A percentile compares a stretch with the other conserved stretches of the same genome.
phyloP scores from a whole-genome alignment of 495 filamentous ascomycete genomes.

The Zalerion maritima region DNA sequence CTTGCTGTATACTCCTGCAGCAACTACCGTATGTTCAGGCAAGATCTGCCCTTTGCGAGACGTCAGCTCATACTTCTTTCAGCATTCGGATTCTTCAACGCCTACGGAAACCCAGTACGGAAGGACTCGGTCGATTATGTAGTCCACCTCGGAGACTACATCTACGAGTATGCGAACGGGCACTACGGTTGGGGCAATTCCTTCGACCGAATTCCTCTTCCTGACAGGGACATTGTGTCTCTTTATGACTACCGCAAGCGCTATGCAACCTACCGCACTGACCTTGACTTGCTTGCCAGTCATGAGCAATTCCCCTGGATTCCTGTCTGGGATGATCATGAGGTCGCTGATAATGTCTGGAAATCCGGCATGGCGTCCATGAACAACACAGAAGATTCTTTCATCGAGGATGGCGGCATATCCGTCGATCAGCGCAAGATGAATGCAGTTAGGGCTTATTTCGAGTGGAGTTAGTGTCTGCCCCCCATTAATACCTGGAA shows the following conservation, averaged over 20 bases:
- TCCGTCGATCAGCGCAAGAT: slow-evolving; percentile 51
- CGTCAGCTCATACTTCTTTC: slow-evolving; percentile 4
- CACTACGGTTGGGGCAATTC: slow-evolving; percentile 40
- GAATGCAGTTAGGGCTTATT: slow-evolving; percentile 56
- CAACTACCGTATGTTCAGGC: slow-evolving; percentile 33
- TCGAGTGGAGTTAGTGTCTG: slow-evolving; percentile 45
- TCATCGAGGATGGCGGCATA: slow-evolving; percentile 42
- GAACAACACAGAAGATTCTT: slow-evolving; percentile 47
- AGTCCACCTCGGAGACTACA: slow-evolving; percentile 52
- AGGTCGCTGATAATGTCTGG: slow-evolving; percentile 52
- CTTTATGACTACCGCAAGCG: slow-evolving; percentile 48
- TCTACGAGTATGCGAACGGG: slow-evolving; percentile 46
- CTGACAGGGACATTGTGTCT: slow-evolving; percentile 34
- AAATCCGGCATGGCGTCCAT: slow-evolving; percentile 36
- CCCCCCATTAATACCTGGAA: slow-evolving; percentile 1
- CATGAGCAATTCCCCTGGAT: slow-evolving; percentile 53
- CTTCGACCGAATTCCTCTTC: slow-evolving; percentile 37
- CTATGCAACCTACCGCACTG: slow-evolving; percentile 45
- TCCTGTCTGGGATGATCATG: slow-evolving; percentile 57
- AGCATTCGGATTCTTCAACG: slow-evolving; percentile 43
- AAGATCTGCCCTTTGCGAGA: not conserved
- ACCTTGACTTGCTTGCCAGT: slow-evolving; percentile 41
- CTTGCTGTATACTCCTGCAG: slow-evolving; percentile 43
- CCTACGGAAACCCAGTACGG: slow-evolving; percentile 47
- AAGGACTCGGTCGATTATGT: slow-evolving; percentile 57